A percentile compares a stretch with the other conserved stretches of the same genome.
Evolutionary conservation across 2,329 filamentous ascomycete species (phyloP).

Genomic region (Cucurbitaria berberidis): DNA sequence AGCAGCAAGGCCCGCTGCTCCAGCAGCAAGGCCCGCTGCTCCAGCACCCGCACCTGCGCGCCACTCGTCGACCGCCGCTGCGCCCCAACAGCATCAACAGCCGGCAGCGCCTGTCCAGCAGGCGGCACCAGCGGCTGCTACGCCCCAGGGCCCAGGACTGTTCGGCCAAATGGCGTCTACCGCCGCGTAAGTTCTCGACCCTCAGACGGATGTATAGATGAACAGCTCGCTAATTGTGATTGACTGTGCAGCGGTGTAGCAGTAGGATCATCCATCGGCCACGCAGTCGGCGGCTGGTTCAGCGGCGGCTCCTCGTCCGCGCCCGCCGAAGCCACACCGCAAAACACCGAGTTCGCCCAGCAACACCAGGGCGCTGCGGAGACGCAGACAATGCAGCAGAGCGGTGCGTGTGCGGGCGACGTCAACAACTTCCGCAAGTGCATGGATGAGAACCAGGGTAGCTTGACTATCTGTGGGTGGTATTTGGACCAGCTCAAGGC

Average conservation of each 20-base stretch:
- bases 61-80: conserved; percentile 70
- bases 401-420: conserved; percentile 71
- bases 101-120: conserved; percentile 61
- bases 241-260: conserved; percentile 83
- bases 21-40: conserved; percentile 59
- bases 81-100: conserved; percentile 59
- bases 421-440: conserved; percentile 89
- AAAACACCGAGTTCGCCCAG: conserved; percentile 37
- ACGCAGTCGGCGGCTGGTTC: conserved; percentile 91
- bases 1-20: conserved; percentile 58
- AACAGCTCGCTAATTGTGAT: too few species aligned
- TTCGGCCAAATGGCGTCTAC: conserved; percentile 98
- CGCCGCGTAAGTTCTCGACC: conserved; percentile 76
- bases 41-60: conserved; percentile 60
- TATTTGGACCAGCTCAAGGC: conserved; percentile 89
- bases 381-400: conserved; percentile 32
- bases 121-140: conserved; percentile 44
- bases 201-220: too few species aligned
- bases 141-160: conserved; percentile 76
- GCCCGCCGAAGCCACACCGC: conserved; percentile 55
- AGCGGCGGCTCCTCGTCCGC: conserved; percentile 70
- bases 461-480: conserved; percentile 96
- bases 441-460: conserved; percentile 93
- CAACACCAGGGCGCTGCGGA: conserved; percentile 48
- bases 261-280: conserved; percentile 92